Conservation (phyloP, 2,329 filamentous ascomycete genomes). For the Botrytis porri region DNA sequence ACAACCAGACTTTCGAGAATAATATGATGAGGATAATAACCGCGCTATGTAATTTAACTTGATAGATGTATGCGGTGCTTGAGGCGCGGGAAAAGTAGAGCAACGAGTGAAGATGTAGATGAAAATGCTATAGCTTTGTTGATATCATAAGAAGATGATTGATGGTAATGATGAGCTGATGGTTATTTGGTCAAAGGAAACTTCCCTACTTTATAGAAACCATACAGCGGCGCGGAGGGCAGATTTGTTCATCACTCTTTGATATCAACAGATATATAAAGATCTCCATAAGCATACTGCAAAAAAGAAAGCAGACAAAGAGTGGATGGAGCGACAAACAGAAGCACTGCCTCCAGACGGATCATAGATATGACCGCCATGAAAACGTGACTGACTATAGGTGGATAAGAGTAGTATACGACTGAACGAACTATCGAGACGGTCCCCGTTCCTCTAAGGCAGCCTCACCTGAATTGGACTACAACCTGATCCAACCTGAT, state of each 20-base stretch:
- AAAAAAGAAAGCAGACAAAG: neutral
- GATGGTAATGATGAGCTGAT: slow-evolving; percentile 14
- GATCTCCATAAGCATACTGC: slow-evolving; percentile 4
- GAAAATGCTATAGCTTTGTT: neutral
- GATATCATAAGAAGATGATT: neutral
- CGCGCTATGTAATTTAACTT: neutral
- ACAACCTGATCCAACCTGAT: neutral
- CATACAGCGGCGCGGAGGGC: slow-evolving; percentile 3
- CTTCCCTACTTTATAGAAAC: slow-evolving; percentile 19
- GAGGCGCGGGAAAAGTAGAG: neutral
- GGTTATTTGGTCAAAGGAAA: neutral
- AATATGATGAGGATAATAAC: neutral
- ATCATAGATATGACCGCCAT: slow-evolving; percentile 28
- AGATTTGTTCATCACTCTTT: neutral
- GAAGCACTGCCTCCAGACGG: slow-evolving; percentile 33
- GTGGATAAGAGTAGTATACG: slow-evolving; percentile 21
- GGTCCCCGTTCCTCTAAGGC: slow-evolving; percentile 24
- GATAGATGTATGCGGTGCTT: neutral
- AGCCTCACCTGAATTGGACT: slow-evolving; percentile 25
- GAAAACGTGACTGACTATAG: slow-evolving; percentile 28
- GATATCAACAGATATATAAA: slow-evolving; percentile 25
- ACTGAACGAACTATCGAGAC: slow-evolving; percentile 14
- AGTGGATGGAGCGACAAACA: slow-evolving; percentile 20
- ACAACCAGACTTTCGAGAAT: neutral
- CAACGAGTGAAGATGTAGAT: neutral